Evolutionary conservation across 306 rosid genomes (phyloP), one percentile per base, ranked within the genome.

Genomic region (Gastrolobium villosum): DNA sequence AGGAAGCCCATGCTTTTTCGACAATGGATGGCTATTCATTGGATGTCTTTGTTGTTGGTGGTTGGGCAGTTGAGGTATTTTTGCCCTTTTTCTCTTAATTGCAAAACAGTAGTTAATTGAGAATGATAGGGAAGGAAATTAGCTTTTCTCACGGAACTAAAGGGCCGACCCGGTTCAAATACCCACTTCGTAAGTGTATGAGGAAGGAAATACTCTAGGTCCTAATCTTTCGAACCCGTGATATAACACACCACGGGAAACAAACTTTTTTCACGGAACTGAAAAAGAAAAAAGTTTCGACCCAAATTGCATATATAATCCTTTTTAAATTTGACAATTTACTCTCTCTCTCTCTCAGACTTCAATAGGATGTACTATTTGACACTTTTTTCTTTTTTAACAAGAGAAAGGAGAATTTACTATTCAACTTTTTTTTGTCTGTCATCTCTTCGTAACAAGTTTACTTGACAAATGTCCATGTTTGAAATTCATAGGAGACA

Each of bases 1-100:
- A 86, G 85, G 97, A 91, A 90, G 96, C 91, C 37, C 98, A 94
- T 81, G 98, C 94, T 13, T 90, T 90, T 85, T 94, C 97, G 31
- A 91, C 97, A 45, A 77, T 75, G 73, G 96, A 91, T 84, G 97
- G 97, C 60, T 94, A 85, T 86, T 94, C 96, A 35, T 79, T 94
- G 84, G 94, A 87, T 87, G 94, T 90, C 76, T 94, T 94, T 83
- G 88, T 92, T 75, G 98, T 91, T 83, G 84, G 75, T 65, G 97
- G 97, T 81, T 91, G 96, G 90, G 76, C 53, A 76, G 69, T 74
- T 67, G 94, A 94, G 97, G 98, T 94, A 88, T 52, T 41, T 78
- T 70, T 48, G 28, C 54, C 40, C 59, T 49, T 31, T 49, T 77
- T 64, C 70, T 70, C 56, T 39, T 43, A 3, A 6, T 49, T 49